Evolutionary conservation across 208 protist genomes (phyloP).

Genomic region (Leishmania major): DNA sequence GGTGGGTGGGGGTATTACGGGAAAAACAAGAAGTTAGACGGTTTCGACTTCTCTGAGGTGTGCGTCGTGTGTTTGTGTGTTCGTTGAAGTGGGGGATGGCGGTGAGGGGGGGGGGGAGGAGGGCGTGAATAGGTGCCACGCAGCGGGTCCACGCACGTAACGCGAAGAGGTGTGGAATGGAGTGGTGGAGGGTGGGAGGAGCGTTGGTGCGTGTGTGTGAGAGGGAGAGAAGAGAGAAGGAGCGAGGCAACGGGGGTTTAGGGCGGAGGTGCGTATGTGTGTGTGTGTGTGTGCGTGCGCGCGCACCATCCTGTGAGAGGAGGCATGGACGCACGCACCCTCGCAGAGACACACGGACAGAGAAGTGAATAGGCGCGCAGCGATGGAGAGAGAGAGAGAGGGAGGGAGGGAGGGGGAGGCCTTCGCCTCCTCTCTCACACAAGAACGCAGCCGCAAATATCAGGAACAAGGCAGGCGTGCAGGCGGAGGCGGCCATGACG

Average conservation of each 20-base stretch:
- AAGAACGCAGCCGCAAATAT: conserved; percentile 56
- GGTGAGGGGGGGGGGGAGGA: background rate
- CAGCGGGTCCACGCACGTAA: background rate
- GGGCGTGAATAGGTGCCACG: background rate
- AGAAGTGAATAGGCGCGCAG: conserved; percentile 12
- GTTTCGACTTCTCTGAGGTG: background rate
- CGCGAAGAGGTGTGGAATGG: background rate
- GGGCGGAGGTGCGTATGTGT: background rate
- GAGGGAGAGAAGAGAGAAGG: background rate
- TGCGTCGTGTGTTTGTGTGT: background rate
- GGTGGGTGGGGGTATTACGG: background rate
- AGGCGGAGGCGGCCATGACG: background rate
- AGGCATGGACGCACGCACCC: conserved; percentile 1
- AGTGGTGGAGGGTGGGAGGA: background rate
- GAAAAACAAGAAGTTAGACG: background rate
- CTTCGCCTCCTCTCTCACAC: background rate
- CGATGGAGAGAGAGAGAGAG: conserved; percentile 67
- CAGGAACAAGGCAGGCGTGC: conserved; percentile 30
- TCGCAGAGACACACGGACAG: background rate
- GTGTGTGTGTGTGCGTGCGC: too few species aligned
- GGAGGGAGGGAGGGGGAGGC: conserved; percentile 69
- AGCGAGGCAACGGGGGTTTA: background rate
- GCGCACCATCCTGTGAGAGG: background rate
- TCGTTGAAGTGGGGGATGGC: background rate
- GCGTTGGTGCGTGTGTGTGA: background rate